These are phyloP conservation scores for Penstemon davidsonii DNA, from an alignment of 257 asterid genomes.

Conservation along the genomic window DNA sequence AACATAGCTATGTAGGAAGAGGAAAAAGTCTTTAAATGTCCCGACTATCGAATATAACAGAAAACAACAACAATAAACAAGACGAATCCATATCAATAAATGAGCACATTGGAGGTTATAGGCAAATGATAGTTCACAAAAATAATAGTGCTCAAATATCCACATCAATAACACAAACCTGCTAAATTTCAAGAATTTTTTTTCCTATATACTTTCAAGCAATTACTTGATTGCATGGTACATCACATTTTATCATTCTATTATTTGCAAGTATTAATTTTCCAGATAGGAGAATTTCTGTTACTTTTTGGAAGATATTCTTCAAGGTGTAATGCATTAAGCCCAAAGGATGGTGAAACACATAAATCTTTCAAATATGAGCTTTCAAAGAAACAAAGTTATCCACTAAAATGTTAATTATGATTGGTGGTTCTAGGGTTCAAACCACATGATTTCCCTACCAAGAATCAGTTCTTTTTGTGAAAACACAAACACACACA, in stretches of 20 bases:
- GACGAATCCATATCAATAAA: no score
- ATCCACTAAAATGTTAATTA: neutral
- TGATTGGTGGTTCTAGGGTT: slow-evolving; percentile 1
- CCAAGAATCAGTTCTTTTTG: neutral
- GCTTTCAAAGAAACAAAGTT: no score
- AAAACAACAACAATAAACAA: no score
- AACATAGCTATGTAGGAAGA: neutral
- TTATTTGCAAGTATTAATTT: neutral
- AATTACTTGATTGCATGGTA: neutral
- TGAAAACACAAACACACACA: neutral
- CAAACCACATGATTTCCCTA: neutral
- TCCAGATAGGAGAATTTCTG: neutral
- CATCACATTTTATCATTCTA: neutral
- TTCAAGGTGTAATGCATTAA: no score
- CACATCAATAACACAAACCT: no score
- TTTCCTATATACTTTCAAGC: neutral
- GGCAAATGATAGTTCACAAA: neutral
- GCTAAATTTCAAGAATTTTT: no score
- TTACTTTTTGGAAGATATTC: no score
- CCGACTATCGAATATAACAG: neutral
- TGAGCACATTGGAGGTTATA: no score
- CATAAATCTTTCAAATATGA: no score
- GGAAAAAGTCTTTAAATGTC: neutral
- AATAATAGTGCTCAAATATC: no score
- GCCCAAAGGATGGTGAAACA: no score